These are phyloP conservation scores for Rhododendron molle DNA, from an alignment of 148 eudicot genomes.

Conservation along the genomic window DNA sequence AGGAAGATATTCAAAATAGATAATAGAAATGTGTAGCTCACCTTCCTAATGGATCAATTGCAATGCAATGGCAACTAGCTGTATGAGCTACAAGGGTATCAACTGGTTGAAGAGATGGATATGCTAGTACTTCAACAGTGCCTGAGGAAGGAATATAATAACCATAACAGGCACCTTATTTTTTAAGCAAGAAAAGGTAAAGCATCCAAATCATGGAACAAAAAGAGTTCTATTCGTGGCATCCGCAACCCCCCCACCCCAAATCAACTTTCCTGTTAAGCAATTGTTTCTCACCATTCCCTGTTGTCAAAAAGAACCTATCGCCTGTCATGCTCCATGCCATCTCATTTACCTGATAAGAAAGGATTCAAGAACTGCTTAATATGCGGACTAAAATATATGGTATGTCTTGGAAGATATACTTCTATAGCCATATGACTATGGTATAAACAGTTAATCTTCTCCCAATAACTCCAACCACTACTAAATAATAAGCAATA, in stretches of 20 bases:
- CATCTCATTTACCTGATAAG: slow-evolving; percentile 77
- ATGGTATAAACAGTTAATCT: background rate
- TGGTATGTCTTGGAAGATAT: background rate
- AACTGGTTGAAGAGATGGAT: slow-evolving; percentile 76
- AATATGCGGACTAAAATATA: background rate
- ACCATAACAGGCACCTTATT: background rate
- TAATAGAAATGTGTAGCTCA: slow-evolving; percentile 12
- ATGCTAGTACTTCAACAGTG: slow-evolving; percentile 88
- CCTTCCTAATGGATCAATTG: slow-evolving; percentile 93
- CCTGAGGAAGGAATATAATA: slow-evolving; percentile 33
- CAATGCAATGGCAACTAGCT: slow-evolving; percentile 96
- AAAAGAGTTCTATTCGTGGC: background rate
- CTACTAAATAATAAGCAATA: background rate
- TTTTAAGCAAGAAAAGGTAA: background rate
- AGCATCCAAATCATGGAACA: background rate
- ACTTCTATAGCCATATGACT: no score
- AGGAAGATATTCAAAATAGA: background rate
- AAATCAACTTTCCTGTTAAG: background rate
- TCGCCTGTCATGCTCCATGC: slow-evolving; percentile 90
- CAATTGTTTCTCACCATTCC: slow-evolving; percentile 58
- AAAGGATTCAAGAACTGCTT: background rate
- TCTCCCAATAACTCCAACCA: background rate
- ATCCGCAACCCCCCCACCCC: background rate
- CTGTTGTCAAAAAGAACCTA: slow-evolving; percentile 88
- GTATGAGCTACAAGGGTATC: slow-evolving; percentile 93